These are phyloP conservation scores for Pleurozium schreberi DNA, from an alignment of 225 moss, liverwort and hornwort species.

Conservation along the genomic window DNA sequence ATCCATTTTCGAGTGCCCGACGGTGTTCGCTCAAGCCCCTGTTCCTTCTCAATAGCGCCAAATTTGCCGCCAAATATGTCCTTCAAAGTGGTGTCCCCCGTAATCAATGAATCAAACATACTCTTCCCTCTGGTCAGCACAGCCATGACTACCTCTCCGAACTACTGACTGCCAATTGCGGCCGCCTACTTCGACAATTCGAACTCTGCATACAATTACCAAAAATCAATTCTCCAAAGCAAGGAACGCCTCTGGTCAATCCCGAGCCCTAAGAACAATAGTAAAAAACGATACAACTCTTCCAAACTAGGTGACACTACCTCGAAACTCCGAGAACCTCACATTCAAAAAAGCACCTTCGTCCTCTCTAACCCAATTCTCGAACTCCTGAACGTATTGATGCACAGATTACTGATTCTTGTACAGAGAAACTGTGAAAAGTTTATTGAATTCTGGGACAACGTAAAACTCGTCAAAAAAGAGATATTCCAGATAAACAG, in stretches of 20 bases:
- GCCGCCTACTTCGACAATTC: background rate
- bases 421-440: background rate
- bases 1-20: constrained; percentile 65
- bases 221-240: background rate
- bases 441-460: background rate
- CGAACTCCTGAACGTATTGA: background rate
- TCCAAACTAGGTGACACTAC: background rate
- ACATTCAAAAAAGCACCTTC: background rate
- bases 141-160: constrained; percentile 23
- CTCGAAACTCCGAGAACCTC: background rate
- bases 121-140: constrained; percentile 46
- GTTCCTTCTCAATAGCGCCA: constrained; percentile 11
- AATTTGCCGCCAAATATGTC: constrained; percentile 45
- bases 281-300: background rate
- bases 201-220: background rate
- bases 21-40: constrained; percentile 15
- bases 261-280: background rate
- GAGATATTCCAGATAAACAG: background rate
- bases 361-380: background rate
- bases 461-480: background rate
- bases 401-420: background rate
- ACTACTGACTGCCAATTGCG: background rate
- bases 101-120: constrained; percentile 67
- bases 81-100: constrained; percentile 55
- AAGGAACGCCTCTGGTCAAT: background rate